Evolutionary conservation across 1,284 basidiomycete genomes (phyloP).

Genomic region (Macrocybe sp.): DNA sequence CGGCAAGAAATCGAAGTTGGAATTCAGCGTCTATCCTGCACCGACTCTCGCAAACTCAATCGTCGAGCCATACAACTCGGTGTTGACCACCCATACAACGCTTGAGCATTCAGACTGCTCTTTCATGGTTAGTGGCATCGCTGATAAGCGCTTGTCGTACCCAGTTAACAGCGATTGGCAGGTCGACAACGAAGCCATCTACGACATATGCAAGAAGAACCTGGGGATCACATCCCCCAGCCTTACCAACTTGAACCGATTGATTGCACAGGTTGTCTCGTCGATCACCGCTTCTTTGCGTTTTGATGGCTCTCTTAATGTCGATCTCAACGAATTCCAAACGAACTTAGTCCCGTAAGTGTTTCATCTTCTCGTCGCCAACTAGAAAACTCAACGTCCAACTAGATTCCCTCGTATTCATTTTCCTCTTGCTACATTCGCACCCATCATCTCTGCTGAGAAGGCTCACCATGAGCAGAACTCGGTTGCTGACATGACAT

Average conservation of each 20-base stretch:
- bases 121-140: slow-evolving; percentile 71
- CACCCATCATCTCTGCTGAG: slow-evolving; percentile 88
- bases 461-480: slow-evolving; percentile 96
- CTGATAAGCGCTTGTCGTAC: slow-evolving; percentile 3
- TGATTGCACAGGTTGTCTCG: slow-evolving; percentile 98
- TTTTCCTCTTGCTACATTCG: slow-evolving; percentile 96
- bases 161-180: slow-evolving; percentile 19
- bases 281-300: slow-evolving; percentile 96
- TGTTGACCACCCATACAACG: slow-evolving; percentile 97
- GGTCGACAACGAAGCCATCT: slow-evolving; percentile 93
- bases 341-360: slow-evolving; percentile 93
- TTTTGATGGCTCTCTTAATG: slow-evolving; percentile 97
- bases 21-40: slow-evolving; percentile 97
- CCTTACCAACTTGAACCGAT: slow-evolving; percentile 93
- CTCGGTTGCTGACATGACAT: slow-evolving; percentile 97
- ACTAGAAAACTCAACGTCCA: slow-evolving; percentile 33
- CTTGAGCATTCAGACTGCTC: slow-evolving; percentile 99
- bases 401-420: slow-evolving; percentile 96
- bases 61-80: slow-evolving; percentile 99
- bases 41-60: slow-evolving; percentile 95
- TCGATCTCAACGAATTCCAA: slow-evolving; percentile 98
- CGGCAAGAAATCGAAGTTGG: slow-evolving; percentile 99
- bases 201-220: slow-evolving; percentile 97
- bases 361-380: background rate
- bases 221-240: slow-evolving; percentile 85